These are phyloP conservation scores for Monilinia vaccinii-corymbosi DNA, from an alignment of 2,329 filamentous ascomycete species.

Conservation along the genomic window DNA sequence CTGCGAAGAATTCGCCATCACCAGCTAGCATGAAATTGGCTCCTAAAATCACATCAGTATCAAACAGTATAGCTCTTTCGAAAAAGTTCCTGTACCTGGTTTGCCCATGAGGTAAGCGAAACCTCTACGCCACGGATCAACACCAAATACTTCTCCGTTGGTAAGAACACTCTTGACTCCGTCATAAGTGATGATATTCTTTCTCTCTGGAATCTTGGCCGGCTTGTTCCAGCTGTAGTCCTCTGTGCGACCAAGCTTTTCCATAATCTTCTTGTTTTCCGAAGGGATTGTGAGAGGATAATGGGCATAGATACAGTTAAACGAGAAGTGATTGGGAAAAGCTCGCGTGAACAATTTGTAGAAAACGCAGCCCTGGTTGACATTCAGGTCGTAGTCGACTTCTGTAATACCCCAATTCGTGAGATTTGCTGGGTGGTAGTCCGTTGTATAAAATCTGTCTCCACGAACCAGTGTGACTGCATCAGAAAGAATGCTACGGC, in stretches of 20 bases:
- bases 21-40: conserved; percentile 49
- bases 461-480: conserved; percentile 50
- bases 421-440: conserved; percentile 48
- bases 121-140: conserved; percentile 21
- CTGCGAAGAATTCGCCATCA: conserved; percentile 39
- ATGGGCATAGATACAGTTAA: conserved; percentile 76
- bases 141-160: conserved; percentile 25
- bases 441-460: conserved; percentile 42
- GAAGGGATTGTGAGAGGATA: conserved; percentile 49
- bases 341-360: conserved; percentile 73
- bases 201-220: conserved; percentile 7
- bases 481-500: conserved; percentile 47
- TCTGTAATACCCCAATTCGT: conserved; percentile 79
- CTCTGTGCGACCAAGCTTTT: conserved; percentile 40
- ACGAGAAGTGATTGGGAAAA: conserved; percentile 68
- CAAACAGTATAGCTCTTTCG: neutral
- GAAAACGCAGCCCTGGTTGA: conserved; percentile 62
- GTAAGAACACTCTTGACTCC: conserved; percentile 25
- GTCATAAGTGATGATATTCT: conserved; percentile 7
- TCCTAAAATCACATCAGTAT: neutral
- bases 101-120: conserved; percentile 11
- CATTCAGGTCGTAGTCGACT: conserved; percentile 50
- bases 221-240: conserved; percentile 20
- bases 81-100: conserved; percentile 2
- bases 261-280: conserved; percentile 63